phyloP scores from a whole-genome alignment of 257 asterid genomes.

The Gentiana straminea region DNA sequence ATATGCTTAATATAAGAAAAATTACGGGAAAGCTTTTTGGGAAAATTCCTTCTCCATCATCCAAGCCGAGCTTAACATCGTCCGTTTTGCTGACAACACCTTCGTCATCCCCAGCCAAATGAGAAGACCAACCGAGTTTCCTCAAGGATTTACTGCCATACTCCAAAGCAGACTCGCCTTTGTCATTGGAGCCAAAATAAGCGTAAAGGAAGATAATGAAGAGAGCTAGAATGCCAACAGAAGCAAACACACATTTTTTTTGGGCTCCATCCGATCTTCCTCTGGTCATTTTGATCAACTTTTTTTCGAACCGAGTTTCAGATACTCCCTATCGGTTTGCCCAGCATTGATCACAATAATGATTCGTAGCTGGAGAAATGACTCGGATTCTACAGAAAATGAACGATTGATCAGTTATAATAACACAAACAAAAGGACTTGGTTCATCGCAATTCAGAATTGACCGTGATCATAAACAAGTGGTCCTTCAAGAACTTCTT shows the following conservation, averaged over 20 bases:
- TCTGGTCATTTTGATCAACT: conserved; percentile 42
- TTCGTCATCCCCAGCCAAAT: conserved; percentile 84
- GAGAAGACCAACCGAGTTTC: conserved; percentile 77
- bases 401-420: too few species aligned
- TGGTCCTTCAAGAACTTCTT: too few species aligned
- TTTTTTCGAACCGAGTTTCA: conserved; percentile 14
- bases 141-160: conserved; percentile 87
- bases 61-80: too few species aligned
- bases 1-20: too few species aligned
- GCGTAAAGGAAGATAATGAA: conserved; percentile 52
- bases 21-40: too few species aligned
- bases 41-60: too few species aligned
- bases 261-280: conserved; percentile 71
- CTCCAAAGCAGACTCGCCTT: conserved; percentile 82
- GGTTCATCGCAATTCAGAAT: too few species aligned
- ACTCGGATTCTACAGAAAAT: too few species aligned
- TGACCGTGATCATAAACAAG: too few species aligned
- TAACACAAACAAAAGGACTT: too few species aligned
- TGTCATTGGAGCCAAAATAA: conserved; percentile 59
- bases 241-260: conserved; percentile 56
- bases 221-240: conserved; percentile 34
- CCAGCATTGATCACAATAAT: conserved; percentile 12
- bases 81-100: conserved; percentile 52
- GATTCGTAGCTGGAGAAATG: conserved; percentile 11
- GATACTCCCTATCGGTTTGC: conserved; percentile 15